These are phyloP conservation scores for Cyanidiococcus yangmingshanensis DNA, from an alignment of 23 red algal species.

Conservation along the genomic window DNA sequence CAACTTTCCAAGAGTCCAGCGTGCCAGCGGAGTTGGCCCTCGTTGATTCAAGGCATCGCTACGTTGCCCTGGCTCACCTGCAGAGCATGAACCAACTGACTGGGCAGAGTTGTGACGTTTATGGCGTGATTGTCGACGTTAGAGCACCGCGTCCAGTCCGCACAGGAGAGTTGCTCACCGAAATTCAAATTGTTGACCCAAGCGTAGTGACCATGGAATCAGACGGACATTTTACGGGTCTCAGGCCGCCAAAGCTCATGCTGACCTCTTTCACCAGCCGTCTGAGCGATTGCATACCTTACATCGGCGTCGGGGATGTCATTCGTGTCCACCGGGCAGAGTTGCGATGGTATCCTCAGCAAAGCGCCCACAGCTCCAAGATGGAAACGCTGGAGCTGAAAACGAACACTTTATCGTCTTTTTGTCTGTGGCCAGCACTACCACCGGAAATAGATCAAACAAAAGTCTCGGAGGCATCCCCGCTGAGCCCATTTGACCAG, in stretches of 20 bases:
- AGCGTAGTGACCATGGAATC: neutral
- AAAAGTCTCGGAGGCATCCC: neutral
- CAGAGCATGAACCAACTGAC: neutral
- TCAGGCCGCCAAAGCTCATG: neutral
- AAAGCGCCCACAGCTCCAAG: neutral
- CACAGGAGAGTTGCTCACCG: neutral
- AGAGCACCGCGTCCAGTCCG: neutral
- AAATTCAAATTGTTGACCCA: slow-evolving; percentile 3
- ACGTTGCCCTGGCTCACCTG: neutral
- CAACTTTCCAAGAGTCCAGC: no score
- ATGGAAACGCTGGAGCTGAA: slow-evolving; percentile 10
- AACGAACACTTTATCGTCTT: neutral
- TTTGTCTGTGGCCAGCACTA: slow-evolving; percentile 3
- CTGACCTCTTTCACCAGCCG: slow-evolving; percentile 1
- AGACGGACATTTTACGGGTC: neutral
- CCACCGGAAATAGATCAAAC: neutral
- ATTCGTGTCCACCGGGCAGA: neutral
- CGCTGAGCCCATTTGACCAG: neutral
- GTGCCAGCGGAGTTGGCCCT: neutral
- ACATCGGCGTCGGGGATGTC: slow-evolving; percentile 11
- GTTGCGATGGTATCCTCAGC: neutral
- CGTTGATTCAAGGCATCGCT: neutral
- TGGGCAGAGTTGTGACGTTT: neutral
- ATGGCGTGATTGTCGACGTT: slow-evolving; percentile 8
- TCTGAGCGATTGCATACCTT: neutral